phyloP scores from a whole-genome alignment of 768 basidiomycete genomes.

The Tylopilus subfusipes region DNA sequence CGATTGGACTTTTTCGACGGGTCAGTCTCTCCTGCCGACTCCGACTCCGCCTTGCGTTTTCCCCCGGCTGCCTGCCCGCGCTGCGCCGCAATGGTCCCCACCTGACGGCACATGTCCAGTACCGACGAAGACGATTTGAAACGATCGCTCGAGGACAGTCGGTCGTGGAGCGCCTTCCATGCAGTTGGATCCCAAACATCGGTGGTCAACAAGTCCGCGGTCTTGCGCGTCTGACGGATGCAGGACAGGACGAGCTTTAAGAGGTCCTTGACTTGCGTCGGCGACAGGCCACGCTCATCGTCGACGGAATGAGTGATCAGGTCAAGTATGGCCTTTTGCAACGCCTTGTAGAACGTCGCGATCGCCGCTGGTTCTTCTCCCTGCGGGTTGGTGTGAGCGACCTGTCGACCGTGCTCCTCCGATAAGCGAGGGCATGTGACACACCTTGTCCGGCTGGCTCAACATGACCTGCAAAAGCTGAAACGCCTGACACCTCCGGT shows the following conservation, averaged over 20 bases:
- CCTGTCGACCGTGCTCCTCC: not conserved
- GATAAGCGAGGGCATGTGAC: not conserved
- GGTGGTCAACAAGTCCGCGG: conserved; percentile 34
- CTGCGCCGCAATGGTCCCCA: conserved; percentile 33
- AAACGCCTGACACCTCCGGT: conserved; percentile 72
- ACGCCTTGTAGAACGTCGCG: conserved; percentile 41
- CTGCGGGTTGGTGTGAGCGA: conserved; percentile 22
- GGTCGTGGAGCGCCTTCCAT: conserved; percentile 51
- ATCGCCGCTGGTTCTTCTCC: conserved; percentile 40
- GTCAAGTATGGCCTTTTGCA: conserved; percentile 49
- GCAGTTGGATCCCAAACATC: conserved; percentile 56
- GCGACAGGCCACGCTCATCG: conserved; percentile 44
- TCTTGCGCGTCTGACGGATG: conserved; percentile 58
- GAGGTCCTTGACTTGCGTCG: conserved; percentile 73
- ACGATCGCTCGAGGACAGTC: conserved; percentile 49
- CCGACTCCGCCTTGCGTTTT: conserved; percentile 40
- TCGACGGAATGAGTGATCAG: conserved; percentile 48
- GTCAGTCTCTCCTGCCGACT: conserved; percentile 26
- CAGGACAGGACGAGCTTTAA: conserved; percentile 65
- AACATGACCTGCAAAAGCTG: conserved; percentile 66
- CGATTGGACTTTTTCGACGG: conserved; percentile 39
- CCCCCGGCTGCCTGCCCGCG: conserved; percentile 3
- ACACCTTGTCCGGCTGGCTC: conserved; percentile 36
- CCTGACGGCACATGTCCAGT: conserved; percentile 61
- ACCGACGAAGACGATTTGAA: conserved; percentile 64